Evolutionary conservation across 208 protist species (phyloP), one percentile per base, ranked within the genome.

Genomic region (Trypanosoma avium): DNA sequence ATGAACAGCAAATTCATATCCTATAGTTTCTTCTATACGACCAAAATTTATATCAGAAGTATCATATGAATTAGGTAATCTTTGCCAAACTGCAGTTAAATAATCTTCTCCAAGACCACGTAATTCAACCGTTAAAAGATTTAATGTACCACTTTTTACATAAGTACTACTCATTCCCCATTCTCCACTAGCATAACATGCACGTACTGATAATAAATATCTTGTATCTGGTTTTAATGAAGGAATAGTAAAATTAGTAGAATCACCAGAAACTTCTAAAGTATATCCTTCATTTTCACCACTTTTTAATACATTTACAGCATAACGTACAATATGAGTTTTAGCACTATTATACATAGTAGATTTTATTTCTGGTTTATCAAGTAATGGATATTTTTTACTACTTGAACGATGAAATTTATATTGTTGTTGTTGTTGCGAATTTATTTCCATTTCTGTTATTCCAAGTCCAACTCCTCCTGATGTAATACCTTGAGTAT

Each of bases 51-150:
- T 67, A 15, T 63, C 58, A 53, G 78, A 70, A 52, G 78, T 60
- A 61, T 79, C 54, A 46, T 78, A 81, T n/a, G 81, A 81, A 61
- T 90, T 90, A 7, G 81, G 49, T 61, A 79, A 70, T 13, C 90
- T 77, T 71, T 92, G 78, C 90, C 90, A 96, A 21, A 61, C 54
- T 1, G 80, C 75, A 22, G 77, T 67, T n/a, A 96, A 66, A 68
- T 86, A 94, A 71, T 93, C 85, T 65, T 96, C 90, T 61, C 90
- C 90, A 27, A 85, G 61, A 45, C 84, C 73, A 47, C 61, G 61
- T 10, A 90, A 19, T 46, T 92, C 83, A 21, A 91, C 65, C 10
- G 68, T 59, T n/a, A 94, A 65, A 24, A 90, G 47, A 68, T 91
- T 91, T 50, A 87, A 75, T 47, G 90, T 96, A 27, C 86, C 83